These are phyloP conservation scores for Colletotrichum theobromicola DNA, from an alignment of 2,329 filamentous ascomycete species.

Conservation along the genomic window DNA sequence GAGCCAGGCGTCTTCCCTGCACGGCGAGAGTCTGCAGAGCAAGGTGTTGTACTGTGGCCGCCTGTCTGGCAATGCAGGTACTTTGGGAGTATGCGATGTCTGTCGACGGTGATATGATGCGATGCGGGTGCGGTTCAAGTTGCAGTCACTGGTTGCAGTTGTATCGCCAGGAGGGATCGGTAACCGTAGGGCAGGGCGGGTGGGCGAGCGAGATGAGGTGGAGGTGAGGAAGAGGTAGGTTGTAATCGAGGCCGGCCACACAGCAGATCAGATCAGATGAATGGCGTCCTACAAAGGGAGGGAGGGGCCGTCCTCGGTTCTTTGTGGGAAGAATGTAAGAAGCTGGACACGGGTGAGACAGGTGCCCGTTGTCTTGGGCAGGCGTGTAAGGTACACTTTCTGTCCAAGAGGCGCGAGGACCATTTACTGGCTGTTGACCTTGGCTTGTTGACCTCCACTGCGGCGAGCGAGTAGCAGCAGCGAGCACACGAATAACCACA, in stretches of 20 bases:
- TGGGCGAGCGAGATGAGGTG: not conserved
- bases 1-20: not conserved
- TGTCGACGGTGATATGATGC: not conserved
- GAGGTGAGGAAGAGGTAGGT: not conserved
- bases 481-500: not conserved
- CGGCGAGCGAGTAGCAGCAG: not conserved
- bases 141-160: not conserved
- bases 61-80: not conserved
- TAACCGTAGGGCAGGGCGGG: not conserved
- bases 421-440: not conserved
- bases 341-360: conserved; percentile 4
- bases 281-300: conserved; percentile 12
- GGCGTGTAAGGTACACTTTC: not conserved
- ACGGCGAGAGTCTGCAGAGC: not conserved
- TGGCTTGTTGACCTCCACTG: not conserved
- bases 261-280: conserved; percentile 19
- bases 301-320: not conserved
- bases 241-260: not conserved
- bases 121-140: not conserved
- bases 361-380: conserved; percentile 13
- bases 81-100: not conserved
- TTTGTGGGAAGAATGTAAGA: conserved; percentile 10
- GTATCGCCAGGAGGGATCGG: not conserved
- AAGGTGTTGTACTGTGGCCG: not conserved
- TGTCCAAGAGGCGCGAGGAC: not conserved